A percentile compares a stretch with the other conserved stretches of the same genome.
phyloP scores from a whole-genome alignment of 2,329 filamentous ascomycete genomes.

The Clonostachys sp. region DNA sequence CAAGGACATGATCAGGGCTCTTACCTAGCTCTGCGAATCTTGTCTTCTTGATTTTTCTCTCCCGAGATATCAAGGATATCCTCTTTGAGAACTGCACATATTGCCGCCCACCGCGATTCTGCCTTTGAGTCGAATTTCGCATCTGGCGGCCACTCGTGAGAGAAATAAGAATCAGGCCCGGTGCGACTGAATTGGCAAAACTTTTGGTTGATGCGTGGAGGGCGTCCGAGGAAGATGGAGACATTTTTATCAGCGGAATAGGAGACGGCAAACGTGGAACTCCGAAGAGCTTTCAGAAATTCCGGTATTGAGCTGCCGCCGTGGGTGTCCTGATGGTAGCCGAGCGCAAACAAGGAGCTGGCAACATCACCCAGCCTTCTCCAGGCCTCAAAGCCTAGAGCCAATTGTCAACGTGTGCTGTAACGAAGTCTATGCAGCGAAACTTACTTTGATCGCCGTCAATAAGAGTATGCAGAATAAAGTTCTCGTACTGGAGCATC shows the following conservation, averaged over 20 bases:
- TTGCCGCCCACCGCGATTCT: background rate
- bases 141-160: background rate
- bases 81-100: background rate
- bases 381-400: conserved; percentile 22
- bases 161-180: background rate
- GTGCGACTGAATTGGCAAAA: background rate
- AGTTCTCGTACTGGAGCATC: conserved; percentile 38
- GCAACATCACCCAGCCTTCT: conserved; percentile 37
- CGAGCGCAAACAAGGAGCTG: conserved; percentile 37
- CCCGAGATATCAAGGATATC: background rate
- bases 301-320: conserved; percentile 12
- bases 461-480: conserved; percentile 33
- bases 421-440: conserved; percentile 12
- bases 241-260: conserved; percentile 41
- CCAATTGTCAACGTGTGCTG: no score
- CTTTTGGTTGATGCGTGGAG: conserved; percentile 27
- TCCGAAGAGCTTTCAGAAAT: conserved; percentile 32
- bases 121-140: background rate
- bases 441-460: conserved; percentile 38
- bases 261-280: conserved; percentile 29
- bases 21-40: background rate
- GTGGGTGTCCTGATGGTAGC: conserved; percentile 33
- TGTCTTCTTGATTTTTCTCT: background rate
- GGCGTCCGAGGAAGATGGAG: conserved; percentile 27
- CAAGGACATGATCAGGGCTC: background rate